Percentiles rank a stretch among this genome's conserved stretches.
Conservation (phyloP, 164 flowering plant species). For the Cinnamomum chago region DNA sequence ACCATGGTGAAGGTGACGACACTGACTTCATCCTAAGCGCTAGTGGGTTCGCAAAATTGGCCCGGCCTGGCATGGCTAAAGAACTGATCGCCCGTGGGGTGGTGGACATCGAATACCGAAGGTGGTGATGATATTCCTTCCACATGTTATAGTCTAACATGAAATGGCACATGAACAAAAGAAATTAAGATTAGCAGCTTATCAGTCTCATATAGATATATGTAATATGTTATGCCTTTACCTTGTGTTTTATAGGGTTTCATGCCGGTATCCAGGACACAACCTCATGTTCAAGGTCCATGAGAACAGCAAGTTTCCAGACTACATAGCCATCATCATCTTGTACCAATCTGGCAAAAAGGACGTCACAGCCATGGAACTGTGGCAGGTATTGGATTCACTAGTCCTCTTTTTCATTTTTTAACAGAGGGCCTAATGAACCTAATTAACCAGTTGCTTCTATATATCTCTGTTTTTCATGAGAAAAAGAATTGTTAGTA, state of each 20-base stretch:
- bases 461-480: too few relatives aligned
- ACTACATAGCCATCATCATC: conserved; percentile 58
- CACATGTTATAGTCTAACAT: not conserved
- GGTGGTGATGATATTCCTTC: conserved; percentile 16
- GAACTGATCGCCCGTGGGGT: conserved; percentile 60
- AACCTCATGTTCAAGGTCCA: conserved; percentile 58
- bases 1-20: conserved; percentile 70
- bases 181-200: not conserved
- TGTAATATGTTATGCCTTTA: not conserved
- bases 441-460: not conserved
- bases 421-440: not conserved
- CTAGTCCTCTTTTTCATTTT: not conserved
- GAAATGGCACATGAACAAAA: not conserved
- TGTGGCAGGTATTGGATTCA: conserved; percentile 56
- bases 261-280: conserved; percentile 51
- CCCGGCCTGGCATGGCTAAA: conserved; percentile 31
- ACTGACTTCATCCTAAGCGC: conserved; percentile 80
- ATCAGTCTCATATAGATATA: too few relatives aligned
- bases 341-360: conserved; percentile 53
- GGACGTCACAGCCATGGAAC: conserved; percentile 49
- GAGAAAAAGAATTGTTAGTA: not conserved
- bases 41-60: conserved; percentile 51
- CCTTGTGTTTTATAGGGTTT: conserved; percentile 25
- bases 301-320: conserved; percentile 55
- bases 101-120: conserved; percentile 60